These are phyloP conservation scores for Penicillium arizonense DNA, from an alignment of 495 filamentous ascomycete species.

Conservation along the genomic window DNA sequence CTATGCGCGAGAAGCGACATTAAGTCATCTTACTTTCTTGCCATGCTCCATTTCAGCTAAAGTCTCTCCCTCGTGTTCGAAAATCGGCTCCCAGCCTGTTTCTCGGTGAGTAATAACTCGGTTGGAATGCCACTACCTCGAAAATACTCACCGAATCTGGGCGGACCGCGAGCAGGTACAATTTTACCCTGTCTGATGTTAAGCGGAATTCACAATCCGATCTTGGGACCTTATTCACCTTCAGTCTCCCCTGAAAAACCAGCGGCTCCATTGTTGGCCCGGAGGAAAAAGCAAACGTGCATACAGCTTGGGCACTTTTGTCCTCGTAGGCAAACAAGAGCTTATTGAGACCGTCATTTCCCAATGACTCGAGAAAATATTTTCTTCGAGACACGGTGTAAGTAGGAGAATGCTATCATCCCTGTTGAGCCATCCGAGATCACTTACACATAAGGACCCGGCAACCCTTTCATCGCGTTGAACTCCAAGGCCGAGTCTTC, in stretches of 20 bases:
- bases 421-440: not conserved
- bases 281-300: slow-evolving; percentile 81
- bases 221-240: slow-evolving; percentile 12
- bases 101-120: slow-evolving; percentile 19
- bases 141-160: slow-evolving; percentile 58
- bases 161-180: slow-evolving; percentile 47
- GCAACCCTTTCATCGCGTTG: slow-evolving; percentile 74
- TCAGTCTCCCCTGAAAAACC: slow-evolving; percentile 77
- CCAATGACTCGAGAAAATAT: slow-evolving; percentile 78
- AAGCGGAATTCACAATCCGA: not conserved
- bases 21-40: slow-evolving; percentile 51
- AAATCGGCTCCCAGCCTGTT: slow-evolving; percentile 83
- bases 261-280: slow-evolving; percentile 74
- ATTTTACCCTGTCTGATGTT: slow-evolving; percentile 49
- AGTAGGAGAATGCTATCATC: not conserved
- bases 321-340: slow-evolving; percentile 77
- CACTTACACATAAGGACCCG: slow-evolving; percentile 85
- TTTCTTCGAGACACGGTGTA: slow-evolving; percentile 53
- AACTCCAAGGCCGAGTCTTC: slow-evolving; percentile 91
- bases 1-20: not conserved
- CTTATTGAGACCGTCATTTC: slow-evolving; percentile 76
- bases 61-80: slow-evolving; percentile 85
- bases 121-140: not conserved
- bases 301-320: slow-evolving; percentile 83
- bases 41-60: slow-evolving; percentile 88